Conservation (phyloP, 2,329 filamentous ascomycete genomes). For the Cladophialophora exuberans region DNA sequence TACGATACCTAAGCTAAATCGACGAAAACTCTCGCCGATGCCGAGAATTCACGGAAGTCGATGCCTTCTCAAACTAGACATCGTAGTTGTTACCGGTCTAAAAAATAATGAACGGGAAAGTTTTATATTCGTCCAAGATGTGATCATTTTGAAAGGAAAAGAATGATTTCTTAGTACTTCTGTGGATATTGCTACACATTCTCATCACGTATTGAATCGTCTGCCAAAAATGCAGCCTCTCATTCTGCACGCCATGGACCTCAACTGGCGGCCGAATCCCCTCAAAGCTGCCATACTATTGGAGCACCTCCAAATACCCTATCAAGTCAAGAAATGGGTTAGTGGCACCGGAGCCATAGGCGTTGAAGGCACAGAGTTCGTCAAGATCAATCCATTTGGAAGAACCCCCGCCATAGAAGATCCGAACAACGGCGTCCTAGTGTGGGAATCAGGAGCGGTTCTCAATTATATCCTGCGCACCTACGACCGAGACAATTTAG, state of each 20-base stretch:
- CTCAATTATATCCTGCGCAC: slow-evolving; percentile 45
- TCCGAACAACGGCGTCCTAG: slow-evolving; percentile 43
- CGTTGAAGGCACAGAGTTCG: slow-evolving; percentile 43
- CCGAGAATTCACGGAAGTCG: no score
- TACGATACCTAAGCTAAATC: no score
- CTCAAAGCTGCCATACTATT: slow-evolving; percentile 49
- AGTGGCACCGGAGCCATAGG: slow-evolving; percentile 45
- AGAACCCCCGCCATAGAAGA: slow-evolving; percentile 45
- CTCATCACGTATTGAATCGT: no score
- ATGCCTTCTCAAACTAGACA: no score
- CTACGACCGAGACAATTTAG: slow-evolving; percentile 47
- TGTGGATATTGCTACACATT: no score
- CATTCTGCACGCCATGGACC: slow-evolving; percentile 46
- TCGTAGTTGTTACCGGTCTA: no score
- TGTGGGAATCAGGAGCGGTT: slow-evolving; percentile 45
- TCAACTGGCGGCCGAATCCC: slow-evolving; percentile 46
- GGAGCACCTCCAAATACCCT: slow-evolving; percentile 46
- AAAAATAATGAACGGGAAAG: no score
- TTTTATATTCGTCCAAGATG: no score
- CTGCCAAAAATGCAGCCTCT: slow-evolving; percentile 38
- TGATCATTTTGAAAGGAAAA: no score
- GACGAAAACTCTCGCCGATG: no score
- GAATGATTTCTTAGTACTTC: no score
- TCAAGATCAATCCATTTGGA: slow-evolving; percentile 51
- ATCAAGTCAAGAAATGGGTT: slow-evolving; percentile 47